Percentiles rank a stretch among this genome's conserved stretches.
phyloP scores from a whole-genome alignment of 495 filamentous ascomycete species.

The Bathelium albidoporum region DNA sequence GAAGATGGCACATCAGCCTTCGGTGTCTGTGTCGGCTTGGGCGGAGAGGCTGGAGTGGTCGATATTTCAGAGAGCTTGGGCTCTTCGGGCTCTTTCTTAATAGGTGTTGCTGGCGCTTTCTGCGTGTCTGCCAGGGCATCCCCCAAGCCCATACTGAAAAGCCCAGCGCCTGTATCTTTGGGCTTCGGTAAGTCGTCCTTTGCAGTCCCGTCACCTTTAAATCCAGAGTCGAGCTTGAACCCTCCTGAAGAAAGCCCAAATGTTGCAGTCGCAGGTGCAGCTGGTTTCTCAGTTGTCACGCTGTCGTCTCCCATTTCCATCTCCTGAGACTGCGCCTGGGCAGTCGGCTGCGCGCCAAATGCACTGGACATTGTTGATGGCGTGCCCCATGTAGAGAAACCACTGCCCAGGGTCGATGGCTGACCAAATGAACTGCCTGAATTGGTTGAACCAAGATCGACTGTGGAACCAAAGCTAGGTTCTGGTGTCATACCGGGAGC shows the following conservation, averaged over 20 bases:
- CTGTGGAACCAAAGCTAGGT: slow-evolving; percentile 32
- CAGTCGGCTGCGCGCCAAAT: slow-evolving; percentile 7
- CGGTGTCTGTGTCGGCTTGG: background rate
- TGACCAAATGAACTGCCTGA: slow-evolving; percentile 19
- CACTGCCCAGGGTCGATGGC: slow-evolving; percentile 9
- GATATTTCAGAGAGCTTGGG: slow-evolving; percentile 35
- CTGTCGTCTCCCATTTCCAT: slow-evolving; percentile 7
- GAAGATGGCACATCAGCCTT: slow-evolving; percentile 13
- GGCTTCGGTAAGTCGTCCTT: slow-evolving; percentile 50
- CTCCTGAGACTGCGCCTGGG: slow-evolving; percentile 6
- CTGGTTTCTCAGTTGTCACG: slow-evolving; percentile 25
- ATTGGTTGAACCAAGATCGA: slow-evolving; percentile 25
- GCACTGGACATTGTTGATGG: slow-evolving; percentile 11
- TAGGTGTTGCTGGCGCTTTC: slow-evolving; percentile 35
- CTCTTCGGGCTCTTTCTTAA: slow-evolving; percentile 45
- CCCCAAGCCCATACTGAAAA: slow-evolving; percentile 42
- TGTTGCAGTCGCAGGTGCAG: slow-evolving; percentile 27
- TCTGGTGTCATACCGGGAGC: slow-evolving; percentile 17
- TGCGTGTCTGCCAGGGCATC: slow-evolving; percentile 42
- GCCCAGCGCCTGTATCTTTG: slow-evolving; percentile 26
- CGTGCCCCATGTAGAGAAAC: slow-evolving; percentile 14
- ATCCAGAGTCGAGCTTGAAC: slow-evolving; percentile 69
- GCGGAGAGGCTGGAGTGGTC: slow-evolving; percentile 46
- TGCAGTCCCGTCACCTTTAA: slow-evolving; percentile 62
- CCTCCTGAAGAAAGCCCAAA: slow-evolving; percentile 44